These are phyloP conservation scores for Tetracladium setigerum DNA, from an alignment of 495 filamentous ascomycete species.

Conservation along the genomic window DNA sequence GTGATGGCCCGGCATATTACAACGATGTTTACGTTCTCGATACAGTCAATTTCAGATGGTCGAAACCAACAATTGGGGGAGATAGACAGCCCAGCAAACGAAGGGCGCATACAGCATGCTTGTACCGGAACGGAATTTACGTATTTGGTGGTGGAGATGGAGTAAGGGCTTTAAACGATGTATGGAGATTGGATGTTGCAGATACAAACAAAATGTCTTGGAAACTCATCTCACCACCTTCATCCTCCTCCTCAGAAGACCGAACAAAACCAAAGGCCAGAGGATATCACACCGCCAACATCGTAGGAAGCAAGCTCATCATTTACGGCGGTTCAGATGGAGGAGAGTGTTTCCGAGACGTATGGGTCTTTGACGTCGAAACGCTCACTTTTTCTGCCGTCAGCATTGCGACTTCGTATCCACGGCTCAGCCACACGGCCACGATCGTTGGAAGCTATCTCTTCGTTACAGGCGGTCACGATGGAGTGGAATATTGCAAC, in stretches of 20 bases:
- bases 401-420: slow-evolving; percentile 41
- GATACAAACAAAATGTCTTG: slow-evolving; percentile 55
- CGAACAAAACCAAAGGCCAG: slow-evolving; percentile 45
- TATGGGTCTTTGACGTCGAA: slow-evolving; percentile 61
- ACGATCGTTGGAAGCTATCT: slow-evolving; percentile 60
- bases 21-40: slow-evolving; percentile 63
- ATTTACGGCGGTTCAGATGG: slow-evolving; percentile 60
- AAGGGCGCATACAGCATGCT: slow-evolving; percentile 55
- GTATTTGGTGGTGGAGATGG: slow-evolving; percentile 61
- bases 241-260: slow-evolving; percentile 18
- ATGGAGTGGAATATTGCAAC: slow-evolving; percentile 58
- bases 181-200: slow-evolving; percentile 58
- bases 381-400: slow-evolving; percentile 45
- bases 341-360: slow-evolving; percentile 59
- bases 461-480: slow-evolving; percentile 59
- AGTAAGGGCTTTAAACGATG: slow-evolving; percentile 56
- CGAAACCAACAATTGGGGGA: slow-evolving; percentile 44
- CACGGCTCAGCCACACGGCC: slow-evolving; percentile 53
- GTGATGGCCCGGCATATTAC: slow-evolving; percentile 59
- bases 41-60: slow-evolving; percentile 55
- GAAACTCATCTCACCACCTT: slow-evolving; percentile 46
- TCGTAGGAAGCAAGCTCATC: slow-evolving; percentile 60
- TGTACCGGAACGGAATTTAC: slow-evolving; percentile 61
- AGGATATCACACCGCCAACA: slow-evolving; percentile 62
- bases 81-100: slow-evolving; percentile 45